Base-by-base conservation (phyloP, 306 rosid genomes). In the Echinosophora koreensis region DNA sequence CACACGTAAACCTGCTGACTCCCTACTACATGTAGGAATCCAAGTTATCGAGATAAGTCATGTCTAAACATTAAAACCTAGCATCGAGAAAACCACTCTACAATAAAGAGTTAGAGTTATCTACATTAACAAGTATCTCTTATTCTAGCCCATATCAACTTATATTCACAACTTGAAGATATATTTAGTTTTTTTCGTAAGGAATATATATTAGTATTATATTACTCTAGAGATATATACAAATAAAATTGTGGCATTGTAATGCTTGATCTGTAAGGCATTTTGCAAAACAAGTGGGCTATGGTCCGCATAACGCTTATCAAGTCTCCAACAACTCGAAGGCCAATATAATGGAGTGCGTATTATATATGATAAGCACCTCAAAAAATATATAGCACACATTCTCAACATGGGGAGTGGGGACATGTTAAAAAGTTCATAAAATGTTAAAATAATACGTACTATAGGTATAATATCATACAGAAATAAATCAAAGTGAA, bases 231-330 rank as follows among this genome's bases (percentile, higher is more conserved):
- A 6, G 51, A 56, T 2, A 44, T 44, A 44, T 38, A 30, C 22
- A 66, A 44, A 44, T 27, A 27, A 66, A 66, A 30, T 66, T 66
- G 34, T 0, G 35, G 55, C 56, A 44, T 12, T 1, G 74, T 28
- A 56, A 71, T 8, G n/a, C 10, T 41, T 71, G 66, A 71, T 18
- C 27, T 71, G 66, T 71, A 18, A 38, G 35, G 52, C 65, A 71
- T 32, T 52, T 50, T 52, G 10, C 28, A 15, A 57, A 66, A 57
- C 67, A 72, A 58, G 67, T 73, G 57, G 62, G 67, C 77, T 58
- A 35, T 8, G 77, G 57, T 73, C n/a, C 27, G 30, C 77, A 12
- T 39, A 57, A 57, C 15, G 66, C 77, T 58, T 42, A 42, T 50
- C 68, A 42, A 56, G 28, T 59, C 34, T 16, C 67, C 58, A 59